phyloP scores from a whole-genome alignment of 2,329 filamentous ascomycete species.

The Thyridium curvatum region DNA sequence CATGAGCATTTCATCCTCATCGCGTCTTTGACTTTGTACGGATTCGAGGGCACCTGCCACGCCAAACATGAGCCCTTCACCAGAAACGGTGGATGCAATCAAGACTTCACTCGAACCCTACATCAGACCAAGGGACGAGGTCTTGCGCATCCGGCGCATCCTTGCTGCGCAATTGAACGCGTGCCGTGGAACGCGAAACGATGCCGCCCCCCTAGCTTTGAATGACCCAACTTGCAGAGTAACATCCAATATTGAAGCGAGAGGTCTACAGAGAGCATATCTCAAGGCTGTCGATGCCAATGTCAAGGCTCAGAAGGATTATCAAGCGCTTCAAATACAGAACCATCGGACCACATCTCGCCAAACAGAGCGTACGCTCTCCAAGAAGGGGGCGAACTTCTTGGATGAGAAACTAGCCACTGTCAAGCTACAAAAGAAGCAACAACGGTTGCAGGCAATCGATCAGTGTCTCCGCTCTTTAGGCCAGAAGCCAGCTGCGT shows the following conservation, averaged over 20 bases:
- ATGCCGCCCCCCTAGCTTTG: constrained; percentile 41
- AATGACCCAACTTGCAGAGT: constrained; percentile 29
- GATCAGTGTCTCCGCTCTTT: constrained; percentile 45
- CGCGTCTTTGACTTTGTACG: too few species aligned
- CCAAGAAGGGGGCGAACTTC: constrained; percentile 11
- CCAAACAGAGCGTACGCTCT: background rate
- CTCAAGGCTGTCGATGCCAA: constrained; percentile 48
- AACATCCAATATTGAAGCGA: constrained; percentile 24
- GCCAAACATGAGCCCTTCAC: constrained; percentile 16
- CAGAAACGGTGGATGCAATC: constrained; percentile 29
- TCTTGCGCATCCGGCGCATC: constrained; percentile 47
- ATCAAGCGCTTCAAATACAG: constrained; percentile 22
- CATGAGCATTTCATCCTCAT: too few species aligned
- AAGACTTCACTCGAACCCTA: constrained; percentile 42
- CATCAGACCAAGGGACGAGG: constrained; percentile 51
- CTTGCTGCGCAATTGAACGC: constrained; percentile 47
- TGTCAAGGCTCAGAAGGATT: constrained; percentile 41
- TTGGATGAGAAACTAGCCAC: constrained; percentile 46
- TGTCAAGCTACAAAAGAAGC: constrained; percentile 45
- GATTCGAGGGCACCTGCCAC: too few species aligned
- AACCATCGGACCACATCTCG: background rate
- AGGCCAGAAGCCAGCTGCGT: constrained; percentile 43
- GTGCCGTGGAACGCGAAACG: constrained; percentile 33
- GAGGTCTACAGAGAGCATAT: constrained; percentile 48
- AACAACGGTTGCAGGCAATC: constrained; percentile 41